phyloP scores from a whole-genome alignment of 345 rosid species.

The Linum trigynum region DNA sequence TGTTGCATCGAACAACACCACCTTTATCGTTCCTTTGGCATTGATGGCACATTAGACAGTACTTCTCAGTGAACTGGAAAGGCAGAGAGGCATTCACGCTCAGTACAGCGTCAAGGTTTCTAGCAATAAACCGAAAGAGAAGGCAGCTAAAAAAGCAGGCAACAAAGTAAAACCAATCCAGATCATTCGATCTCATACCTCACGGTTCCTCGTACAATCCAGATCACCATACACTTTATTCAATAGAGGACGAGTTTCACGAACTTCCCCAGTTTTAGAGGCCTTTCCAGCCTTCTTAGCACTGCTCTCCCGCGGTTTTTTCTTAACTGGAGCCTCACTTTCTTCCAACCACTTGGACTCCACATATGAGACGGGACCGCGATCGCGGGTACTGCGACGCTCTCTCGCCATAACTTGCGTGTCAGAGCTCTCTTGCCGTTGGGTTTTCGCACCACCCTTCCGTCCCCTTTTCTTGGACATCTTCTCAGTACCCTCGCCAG shows the following conservation, averaged over 20 bases:
- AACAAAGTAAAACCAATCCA: neutral
- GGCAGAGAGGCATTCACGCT: neutral
- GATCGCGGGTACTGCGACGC: neutral
- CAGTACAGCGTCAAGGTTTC: neutral
- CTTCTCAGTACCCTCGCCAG: neutral
- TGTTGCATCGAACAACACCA: slow-evolving; percentile 35
- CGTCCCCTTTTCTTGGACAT: neutral
- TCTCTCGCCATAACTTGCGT: neutral
- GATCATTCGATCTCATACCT: neutral
- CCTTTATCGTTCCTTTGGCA: slow-evolving; percentile 52
- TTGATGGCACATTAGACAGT: slow-evolving; percentile 40
- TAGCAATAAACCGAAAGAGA: neutral
- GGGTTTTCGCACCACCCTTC: neutral
- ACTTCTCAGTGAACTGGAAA: neutral
- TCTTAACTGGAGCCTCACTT: neutral
- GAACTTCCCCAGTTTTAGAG: neutral
- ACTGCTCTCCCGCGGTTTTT: neutral
- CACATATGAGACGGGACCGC: neutral
- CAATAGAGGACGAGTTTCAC: neutral
- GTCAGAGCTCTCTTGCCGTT: neutral
- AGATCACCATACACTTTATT: neutral
- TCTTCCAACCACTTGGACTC: neutral
- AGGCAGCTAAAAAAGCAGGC: neutral
- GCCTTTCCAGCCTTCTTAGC: neutral
- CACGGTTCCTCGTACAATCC: neutral